Base-by-base conservation (phyloP, 371 early-diverging fungal genomes). In the Zopfochytrium polystomum region DNA sequence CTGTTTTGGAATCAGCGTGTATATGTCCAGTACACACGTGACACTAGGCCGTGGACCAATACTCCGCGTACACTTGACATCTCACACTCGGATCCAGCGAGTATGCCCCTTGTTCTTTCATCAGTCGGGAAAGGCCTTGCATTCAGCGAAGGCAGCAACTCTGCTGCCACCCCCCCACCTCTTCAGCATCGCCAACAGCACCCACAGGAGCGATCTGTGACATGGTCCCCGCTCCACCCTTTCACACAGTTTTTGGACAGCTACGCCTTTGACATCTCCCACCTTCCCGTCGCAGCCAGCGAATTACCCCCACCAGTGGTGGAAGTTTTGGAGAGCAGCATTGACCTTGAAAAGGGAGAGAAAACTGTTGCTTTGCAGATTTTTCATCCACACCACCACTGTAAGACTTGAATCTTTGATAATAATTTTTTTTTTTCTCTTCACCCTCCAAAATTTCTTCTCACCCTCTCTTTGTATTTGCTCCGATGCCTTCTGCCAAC, bases 151-250 rank as follows among this genome's bases (percentile, higher is more conserved):
- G n/a, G n/a, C n/a, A n/a, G n/a, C n/a, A n/a, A n/a, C n/a, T n/a
- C n/a, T n/a, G n/a, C n/a, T n/a, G n/a, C n/a, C n/a, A n/a, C n/a
- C n/a, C n/a, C n/a, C n/a, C n/a, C n/a, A n/a, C n/a, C n/a, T n/a
- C n/a, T n/a, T n/a, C n/a, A n/a, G n/a, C n/a, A n/a, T n/a, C n/a
- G n/a, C n/a, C n/a, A n/a, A 68, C 76, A 11, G 52, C 46, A 23
- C 73, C 55, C 53, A 55, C 35, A 73, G 56, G 9, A 57, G 71
- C 25, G 32, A 75, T 80, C 32, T 77, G 75, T 32, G 76, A 75
- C 29, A 83, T 84, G 22, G 85, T 84, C 85, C 77, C 80, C 23
- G 77, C 83, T 89, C 20, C 85, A 82, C 65, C 89, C 89, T 1
- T 86, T 86, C 68, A 80, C 80, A 61, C 80, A 82, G 29, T 88